These are phyloP conservation scores for Cocos nucifera DNA, from an alignment of 176 grass and related monocot species.

Conservation along the genomic window DNA sequence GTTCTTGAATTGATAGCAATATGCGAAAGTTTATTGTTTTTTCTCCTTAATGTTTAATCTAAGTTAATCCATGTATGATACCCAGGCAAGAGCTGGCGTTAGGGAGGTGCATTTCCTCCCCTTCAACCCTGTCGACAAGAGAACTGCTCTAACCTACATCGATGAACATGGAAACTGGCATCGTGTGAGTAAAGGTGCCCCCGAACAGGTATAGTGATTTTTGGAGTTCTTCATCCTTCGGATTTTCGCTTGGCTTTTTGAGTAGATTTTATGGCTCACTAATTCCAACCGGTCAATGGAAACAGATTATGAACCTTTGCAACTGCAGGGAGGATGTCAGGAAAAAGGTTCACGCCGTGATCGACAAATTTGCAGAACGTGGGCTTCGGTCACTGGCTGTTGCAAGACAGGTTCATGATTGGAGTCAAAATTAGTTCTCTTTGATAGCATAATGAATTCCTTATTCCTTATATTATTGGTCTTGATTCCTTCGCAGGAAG, in stretches of 20 bases:
- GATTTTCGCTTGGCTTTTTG: too few relatives aligned
- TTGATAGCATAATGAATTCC: too few relatives aligned
- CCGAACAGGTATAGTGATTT: conserved; percentile 52
- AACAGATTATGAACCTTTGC: conserved; percentile 49
- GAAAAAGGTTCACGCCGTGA: conserved; percentile 3
- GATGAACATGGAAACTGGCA: conserved; percentile 78
- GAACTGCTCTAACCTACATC: conserved; percentile 91
- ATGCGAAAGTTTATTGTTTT: not conserved
- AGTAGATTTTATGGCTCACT: too few relatives aligned
- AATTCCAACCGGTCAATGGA: not conserved
- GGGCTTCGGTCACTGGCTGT: conserved; percentile 10
- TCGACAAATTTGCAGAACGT: conserved; percentile 2
- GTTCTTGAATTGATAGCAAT: not conserved
- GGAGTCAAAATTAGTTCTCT: too few relatives aligned
- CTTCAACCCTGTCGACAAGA: conserved; percentile 98
- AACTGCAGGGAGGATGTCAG: conserved; percentile 6
- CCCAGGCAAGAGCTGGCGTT: conserved; percentile 36
- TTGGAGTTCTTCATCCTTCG: too few relatives aligned
- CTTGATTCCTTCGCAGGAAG: conserved; percentile 5
- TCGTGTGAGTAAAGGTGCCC: conserved; percentile 92
- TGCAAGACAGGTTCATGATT: conserved; percentile 48
- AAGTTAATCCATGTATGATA: not conserved
- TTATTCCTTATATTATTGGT: not conserved
- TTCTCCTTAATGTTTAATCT: too few relatives aligned
- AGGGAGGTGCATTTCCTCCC: conserved; percentile 95